Percentiles rank a stretch among this genome's conserved stretches.
Conservation (phyloP, 2,329 filamentous ascomycete genomes). For the Fusarium sp. region DNA sequence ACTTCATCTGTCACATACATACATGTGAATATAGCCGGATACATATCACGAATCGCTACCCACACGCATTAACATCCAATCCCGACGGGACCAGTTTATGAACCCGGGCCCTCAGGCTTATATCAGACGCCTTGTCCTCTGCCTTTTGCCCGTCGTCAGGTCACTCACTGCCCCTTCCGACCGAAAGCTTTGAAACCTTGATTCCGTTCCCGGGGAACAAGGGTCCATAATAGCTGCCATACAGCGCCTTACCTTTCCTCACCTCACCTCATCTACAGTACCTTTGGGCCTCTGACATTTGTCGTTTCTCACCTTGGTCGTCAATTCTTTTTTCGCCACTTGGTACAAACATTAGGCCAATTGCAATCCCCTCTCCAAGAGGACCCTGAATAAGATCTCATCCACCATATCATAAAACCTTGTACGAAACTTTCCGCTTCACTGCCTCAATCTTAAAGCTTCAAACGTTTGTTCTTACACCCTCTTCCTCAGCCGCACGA, state of each 20-base stretch:
- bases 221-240: conserved; percentile 1
- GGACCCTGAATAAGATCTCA: background rate
- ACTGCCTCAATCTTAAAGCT: background rate
- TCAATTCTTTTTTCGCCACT: background rate
- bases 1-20: background rate
- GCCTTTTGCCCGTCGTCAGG: background rate
- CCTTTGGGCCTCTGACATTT: background rate
- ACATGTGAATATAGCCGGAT: background rate
- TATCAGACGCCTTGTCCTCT: background rate
- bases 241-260: background rate
- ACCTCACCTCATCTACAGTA: background rate
- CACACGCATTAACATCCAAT: background rate
- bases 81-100: background rate
- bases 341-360: background rate
- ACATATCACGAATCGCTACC: background rate
- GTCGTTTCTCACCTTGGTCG: background rate
- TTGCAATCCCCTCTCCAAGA: background rate
- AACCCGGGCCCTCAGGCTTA: background rate
- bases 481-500: background rate
- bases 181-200: conserved; percentile 5
- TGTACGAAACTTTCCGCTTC: background rate
- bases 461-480: background rate
- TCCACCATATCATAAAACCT: conserved; percentile 8
- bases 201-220: conserved; percentile 2
- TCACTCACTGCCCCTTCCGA: conserved; percentile 11